Conservation (phyloP, 768 basidiomycete genomes). For the Mycena latifolia region DNA sequence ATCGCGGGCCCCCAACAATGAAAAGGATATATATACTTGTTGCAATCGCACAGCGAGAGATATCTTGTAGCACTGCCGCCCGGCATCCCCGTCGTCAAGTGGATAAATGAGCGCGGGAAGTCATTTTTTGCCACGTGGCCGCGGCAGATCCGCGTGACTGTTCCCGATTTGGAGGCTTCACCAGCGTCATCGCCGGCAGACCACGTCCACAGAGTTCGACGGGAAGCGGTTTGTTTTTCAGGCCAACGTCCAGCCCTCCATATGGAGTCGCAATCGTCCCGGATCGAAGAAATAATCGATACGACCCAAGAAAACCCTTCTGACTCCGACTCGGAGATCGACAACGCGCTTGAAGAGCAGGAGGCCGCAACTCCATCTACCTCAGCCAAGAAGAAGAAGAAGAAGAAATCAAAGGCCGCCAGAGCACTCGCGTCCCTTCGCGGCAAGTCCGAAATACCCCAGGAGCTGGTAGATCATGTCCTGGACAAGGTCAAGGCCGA, state of each 20-base stretch:
- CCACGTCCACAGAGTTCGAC: too few species aligned
- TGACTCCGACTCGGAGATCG: slow-evolving; percentile 32
- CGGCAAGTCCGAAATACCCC: slow-evolving; percentile 65
- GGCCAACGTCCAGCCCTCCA: background rate
- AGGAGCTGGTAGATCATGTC: slow-evolving; percentile 75
- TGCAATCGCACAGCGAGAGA: background rate
- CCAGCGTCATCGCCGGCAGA: too few species aligned
- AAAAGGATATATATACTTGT: background rate
- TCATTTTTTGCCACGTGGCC: too few species aligned
- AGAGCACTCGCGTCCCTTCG: slow-evolving; percentile 64
- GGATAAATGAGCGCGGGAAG: too few species aligned
- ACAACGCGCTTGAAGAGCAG: slow-evolving; percentile 23
- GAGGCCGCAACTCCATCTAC: slow-evolving; percentile 55
- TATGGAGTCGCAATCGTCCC: slow-evolving; percentile 37
- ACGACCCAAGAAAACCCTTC: slow-evolving; percentile 35
- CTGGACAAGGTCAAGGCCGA: slow-evolving; percentile 75
- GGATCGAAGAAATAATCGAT: slow-evolving; percentile 42
- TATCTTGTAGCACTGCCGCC: too few species aligned
- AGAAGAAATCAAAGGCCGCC: slow-evolving; percentile 82
- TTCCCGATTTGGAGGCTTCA: too few species aligned
- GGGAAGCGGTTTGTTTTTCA: too few species aligned
- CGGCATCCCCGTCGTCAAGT: too few species aligned
- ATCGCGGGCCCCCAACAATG: background rate
- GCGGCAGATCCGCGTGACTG: too few species aligned
- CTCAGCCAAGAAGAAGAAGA: slow-evolving; percentile 80